A percentile compares a stretch with the other conserved stretches of the same genome.
Evolutionary conservation across 2,329 filamentous ascomycete genomes (phyloP).

Genomic region (Ophiosphaerella korrae): DNA sequence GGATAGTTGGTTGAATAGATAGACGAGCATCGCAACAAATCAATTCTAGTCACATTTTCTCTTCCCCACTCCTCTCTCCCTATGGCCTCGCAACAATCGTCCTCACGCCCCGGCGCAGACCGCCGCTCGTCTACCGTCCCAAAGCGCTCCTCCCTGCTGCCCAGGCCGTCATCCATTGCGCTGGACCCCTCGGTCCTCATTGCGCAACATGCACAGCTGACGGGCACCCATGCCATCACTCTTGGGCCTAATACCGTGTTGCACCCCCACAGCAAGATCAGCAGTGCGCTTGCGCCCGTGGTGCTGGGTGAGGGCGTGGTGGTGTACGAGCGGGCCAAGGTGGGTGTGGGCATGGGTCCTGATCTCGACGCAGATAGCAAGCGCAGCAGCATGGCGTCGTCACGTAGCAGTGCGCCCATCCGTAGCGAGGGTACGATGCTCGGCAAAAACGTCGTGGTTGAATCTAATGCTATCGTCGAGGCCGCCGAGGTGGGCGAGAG

Average conservation of each 20-base stretch:
- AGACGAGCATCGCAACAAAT: neutral
- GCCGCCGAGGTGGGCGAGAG: constrained; percentile 46
- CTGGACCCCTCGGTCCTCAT: constrained; percentile 56
- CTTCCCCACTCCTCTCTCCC: neutral
- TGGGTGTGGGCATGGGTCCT: constrained; percentile 44
- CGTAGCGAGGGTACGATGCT: constrained; percentile 44
- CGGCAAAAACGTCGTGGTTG: constrained; percentile 51
- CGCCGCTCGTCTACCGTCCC: constrained; percentile 38
- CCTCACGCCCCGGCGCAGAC: constrained; percentile 25
- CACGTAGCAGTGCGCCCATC: constrained; percentile 14
- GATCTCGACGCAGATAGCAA: constrained; percentile 19
- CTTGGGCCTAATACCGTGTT: constrained; percentile 79
- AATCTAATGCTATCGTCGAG: constrained; percentile 50
- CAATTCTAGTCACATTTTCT: neutral
- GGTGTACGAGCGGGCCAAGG: constrained; percentile 68
- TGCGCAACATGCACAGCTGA: constrained; percentile 55
- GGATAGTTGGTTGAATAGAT: too few species aligned
- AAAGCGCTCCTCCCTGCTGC: constrained; percentile 45
- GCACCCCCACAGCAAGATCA: constrained; percentile 75
- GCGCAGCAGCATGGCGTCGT: constrained; percentile 16
- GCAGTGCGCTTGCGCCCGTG: constrained; percentile 49
- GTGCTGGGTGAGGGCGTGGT: constrained; percentile 64
- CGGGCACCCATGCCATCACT: constrained; percentile 78
- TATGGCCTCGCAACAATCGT: constrained; percentile 29
- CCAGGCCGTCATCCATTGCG: constrained; percentile 44